These are phyloP conservation scores for Fusarium oxysporum DNA, from an alignment of 2,329 filamentous ascomycete genomes.

Conservation along the genomic window DNA sequence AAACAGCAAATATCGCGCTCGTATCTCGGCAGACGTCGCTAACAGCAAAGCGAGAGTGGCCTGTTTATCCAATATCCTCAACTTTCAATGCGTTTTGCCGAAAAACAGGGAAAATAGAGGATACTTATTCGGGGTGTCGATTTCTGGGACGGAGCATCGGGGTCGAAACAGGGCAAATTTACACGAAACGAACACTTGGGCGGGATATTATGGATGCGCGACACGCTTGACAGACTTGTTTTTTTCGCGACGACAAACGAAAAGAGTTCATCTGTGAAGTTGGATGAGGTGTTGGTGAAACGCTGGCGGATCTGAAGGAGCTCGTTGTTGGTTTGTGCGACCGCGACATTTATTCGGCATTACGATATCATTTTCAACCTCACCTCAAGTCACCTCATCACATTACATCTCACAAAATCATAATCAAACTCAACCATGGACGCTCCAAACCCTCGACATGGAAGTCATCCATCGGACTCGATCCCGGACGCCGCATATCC, in stretches of 20 bases:
- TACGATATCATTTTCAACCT: not conserved
- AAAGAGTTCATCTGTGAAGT: not conserved
- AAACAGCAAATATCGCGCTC: not conserved
- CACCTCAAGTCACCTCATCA: not conserved
- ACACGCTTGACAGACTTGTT: not conserved
- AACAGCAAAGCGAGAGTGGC: not conserved
- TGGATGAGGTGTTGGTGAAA: not conserved
- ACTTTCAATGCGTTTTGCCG: not conserved
- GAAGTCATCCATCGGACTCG: slow-evolving; percentile 46
- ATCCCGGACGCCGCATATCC: slow-evolving; percentile 49
- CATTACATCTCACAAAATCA: not conserved
- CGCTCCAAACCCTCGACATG: slow-evolving; percentile 24
- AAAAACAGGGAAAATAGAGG: not conserved
- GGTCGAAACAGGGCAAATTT: not conserved
- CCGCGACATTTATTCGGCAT: not conserved
- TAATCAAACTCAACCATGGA: slow-evolving; percentile 29
- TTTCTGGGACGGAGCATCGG: not conserved
- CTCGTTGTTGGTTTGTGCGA: slow-evolving; percentile 1
- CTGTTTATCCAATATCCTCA: not conserved
- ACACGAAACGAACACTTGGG: slow-evolving; percentile 16
- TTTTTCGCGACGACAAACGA: not conserved
- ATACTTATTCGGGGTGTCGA: not conserved
- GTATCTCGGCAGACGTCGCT: not conserved
- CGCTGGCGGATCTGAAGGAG: not conserved
- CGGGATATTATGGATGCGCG: slow-evolving; percentile 5